Evolutionary conservation across 257 asterid species (phyloP), one percentile per base, ranked within the genome.

Genomic region (Solanum ahanhuiri): DNA sequence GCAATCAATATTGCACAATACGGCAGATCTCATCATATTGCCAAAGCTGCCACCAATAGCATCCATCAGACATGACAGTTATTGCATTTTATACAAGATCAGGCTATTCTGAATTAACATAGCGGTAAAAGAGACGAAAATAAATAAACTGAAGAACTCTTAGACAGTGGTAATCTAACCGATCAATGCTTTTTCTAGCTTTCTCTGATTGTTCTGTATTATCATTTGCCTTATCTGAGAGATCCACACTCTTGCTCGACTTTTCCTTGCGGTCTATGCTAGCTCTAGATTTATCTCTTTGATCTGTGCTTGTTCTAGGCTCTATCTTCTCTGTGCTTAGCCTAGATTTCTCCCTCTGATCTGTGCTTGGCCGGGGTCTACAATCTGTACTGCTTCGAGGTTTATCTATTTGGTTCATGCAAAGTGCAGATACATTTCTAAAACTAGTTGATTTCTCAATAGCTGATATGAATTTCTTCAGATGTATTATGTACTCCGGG

Each of bases 101-200:
- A 60, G n/a, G 6, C 25, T 35, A 69, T 28, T 81, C 39, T 81
- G 39, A 48, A 48, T 17, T 28, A 48, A 28, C 39, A 23, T 77
- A 25, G 25, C 6, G 5, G 64, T 28, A n/a, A 66, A 84, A 70
- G 81, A 57, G 35, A 63, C 18, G 6, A 31, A 51, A n/a, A 41
- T 69, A 84, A 25, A 34, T 67, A 86, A 86, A 45, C 76, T 41
- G 64, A 89, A 89, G 60, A 84, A 87, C 64, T 84, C 79, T 31
- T 67, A 90, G 88, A 83, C 86, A 90, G 87, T 87, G 81, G 88
- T 83, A 91, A 89, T 83, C 97, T 91, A 88, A 96, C 99, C 99
- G 98, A 88, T 96, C 99, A 85, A 96, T 95, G 93, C 98, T 96
- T 91, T 95, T 96, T 92, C 99, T 90, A 31, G 98, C 92, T 92